These are phyloP conservation scores for Mycocentrospora acerina DNA, from an alignment of 2,329 filamentous ascomycete genomes.

Conservation along the genomic window DNA sequence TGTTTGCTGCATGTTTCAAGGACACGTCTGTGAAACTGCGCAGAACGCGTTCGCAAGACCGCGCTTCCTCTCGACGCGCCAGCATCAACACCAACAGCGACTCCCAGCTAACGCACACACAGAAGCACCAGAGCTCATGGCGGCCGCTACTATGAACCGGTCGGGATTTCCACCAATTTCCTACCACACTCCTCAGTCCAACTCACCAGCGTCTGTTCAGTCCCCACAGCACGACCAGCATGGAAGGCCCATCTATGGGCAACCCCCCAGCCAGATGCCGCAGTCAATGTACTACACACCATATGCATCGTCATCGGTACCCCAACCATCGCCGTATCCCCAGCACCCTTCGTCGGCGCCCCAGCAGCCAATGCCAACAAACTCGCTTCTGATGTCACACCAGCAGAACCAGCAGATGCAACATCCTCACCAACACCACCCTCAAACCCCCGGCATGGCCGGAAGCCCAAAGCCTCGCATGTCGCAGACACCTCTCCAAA, in stretches of 20 bases:
- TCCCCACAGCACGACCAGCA: slow-evolving; percentile 92
- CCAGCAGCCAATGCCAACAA: slow-evolving; percentile 54
- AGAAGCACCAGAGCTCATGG: slow-evolving; percentile 74
- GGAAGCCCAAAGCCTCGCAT: slow-evolving; percentile 58
- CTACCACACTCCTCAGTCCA: slow-evolving; percentile 93
- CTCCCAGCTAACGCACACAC: slow-evolving; percentile 57
- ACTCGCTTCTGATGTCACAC: slow-evolving; percentile 57
- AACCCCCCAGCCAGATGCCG: slow-evolving; percentile 75
- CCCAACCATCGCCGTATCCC: slow-evolving; percentile 59
- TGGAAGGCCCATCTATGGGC: slow-evolving; percentile 76
- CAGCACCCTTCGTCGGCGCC: slow-evolving; percentile 58
- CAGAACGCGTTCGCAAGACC: slow-evolving; percentile 9
- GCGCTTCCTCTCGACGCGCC: background rate
- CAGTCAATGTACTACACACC: slow-evolving; percentile 77
- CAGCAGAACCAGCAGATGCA: slow-evolving; percentile 46
- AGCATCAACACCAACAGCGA: slow-evolving; percentile 4
- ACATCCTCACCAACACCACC: slow-evolving; percentile 46
- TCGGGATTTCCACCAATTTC: slow-evolving; percentile 75
- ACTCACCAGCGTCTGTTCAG: slow-evolving; percentile 89
- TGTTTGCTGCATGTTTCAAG: slow-evolving; percentile 3
- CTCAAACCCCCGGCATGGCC: slow-evolving; percentile 60
- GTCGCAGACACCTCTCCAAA: slow-evolving; percentile 56
- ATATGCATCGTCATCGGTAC: slow-evolving; percentile 50
- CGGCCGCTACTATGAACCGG: slow-evolving; percentile 66
- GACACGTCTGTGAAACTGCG: slow-evolving; percentile 9